Conservation (phyloP, 441 rosid species). For the Gossypium trilobum region DNA sequence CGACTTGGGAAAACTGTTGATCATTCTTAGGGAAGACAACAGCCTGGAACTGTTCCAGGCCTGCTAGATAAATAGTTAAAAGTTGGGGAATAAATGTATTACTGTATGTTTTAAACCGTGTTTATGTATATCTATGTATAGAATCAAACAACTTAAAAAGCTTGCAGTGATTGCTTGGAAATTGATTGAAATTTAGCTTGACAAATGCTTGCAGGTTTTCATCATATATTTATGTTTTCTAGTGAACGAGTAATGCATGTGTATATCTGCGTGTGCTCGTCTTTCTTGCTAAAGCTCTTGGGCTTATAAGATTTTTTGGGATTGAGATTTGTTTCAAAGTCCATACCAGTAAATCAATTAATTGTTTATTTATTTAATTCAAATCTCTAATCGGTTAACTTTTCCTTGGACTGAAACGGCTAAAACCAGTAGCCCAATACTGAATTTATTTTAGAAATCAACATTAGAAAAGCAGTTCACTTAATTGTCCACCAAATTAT, state of each 20-base stretch:
- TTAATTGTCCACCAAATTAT: no score
- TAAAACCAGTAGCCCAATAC: no score
- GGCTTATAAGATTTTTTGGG: not conserved
- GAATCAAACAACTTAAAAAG: not conserved
- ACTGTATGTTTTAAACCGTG: not conserved
- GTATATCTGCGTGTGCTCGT: not conserved
- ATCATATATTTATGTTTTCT: not conserved
- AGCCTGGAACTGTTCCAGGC: not conserved
- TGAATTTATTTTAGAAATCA: no score
- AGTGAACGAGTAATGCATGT: not conserved
- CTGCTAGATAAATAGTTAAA: not conserved
- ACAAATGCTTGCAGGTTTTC: not conserved
- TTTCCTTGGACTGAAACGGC: not conserved
- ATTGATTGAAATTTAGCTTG: not conserved
- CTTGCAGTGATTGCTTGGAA: not conserved
- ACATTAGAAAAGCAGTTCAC: no score
- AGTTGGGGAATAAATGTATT: not conserved
- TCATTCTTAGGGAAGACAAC: not conserved
- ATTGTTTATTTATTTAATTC: not conserved
- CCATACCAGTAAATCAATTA: not conserved
- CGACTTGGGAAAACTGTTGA: not conserved
- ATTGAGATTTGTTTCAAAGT: not conserved
- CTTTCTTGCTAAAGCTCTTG: not conserved
- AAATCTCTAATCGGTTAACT: not conserved
- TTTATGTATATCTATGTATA: not conserved